These are phyloP conservation scores for Phytophthora aleatoria DNA, from an alignment of 352 stramenopile genomes.

Conservation along the genomic window DNA sequence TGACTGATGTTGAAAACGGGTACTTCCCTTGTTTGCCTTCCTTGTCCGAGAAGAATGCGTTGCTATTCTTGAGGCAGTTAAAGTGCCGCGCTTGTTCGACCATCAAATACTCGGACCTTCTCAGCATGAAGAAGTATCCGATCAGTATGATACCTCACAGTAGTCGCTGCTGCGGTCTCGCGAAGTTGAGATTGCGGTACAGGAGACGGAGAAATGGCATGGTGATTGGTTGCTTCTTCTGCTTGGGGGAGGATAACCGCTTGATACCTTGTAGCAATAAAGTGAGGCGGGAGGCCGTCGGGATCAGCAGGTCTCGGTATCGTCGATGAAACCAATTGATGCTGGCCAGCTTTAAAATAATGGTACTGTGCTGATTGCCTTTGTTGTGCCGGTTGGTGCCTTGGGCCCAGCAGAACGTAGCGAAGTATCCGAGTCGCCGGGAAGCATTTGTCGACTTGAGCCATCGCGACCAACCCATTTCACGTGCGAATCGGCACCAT, in stretches of 20 bases:
- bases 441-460: conserved; percentile 7
- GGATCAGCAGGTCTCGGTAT: neutral
- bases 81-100: neutral
- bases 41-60: conserved; percentile 22
- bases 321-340: conserved; percentile 7
- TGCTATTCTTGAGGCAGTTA: conserved; percentile 19
- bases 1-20: neutral
- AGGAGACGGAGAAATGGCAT: conserved; percentile 12
- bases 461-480: conserved; percentile 23
- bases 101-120: conserved; percentile 12
- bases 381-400: neutral
- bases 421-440: conserved; percentile 1
- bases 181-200: conserved; percentile 13
- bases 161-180: conserved; percentile 4
- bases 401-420: conserved; percentile 6
- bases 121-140: conserved; percentile 22
- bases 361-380: conserved; percentile 4
- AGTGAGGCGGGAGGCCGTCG: neutral
- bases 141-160: conserved; percentile 16
- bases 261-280: conserved; percentile 9
- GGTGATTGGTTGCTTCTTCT: conserved; percentile 16
- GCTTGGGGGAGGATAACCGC: conserved; percentile 3
- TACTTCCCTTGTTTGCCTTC: conserved; percentile 4
- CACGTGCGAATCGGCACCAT: conserved; percentile 18
- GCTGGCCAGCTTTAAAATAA: conserved; percentile 2